Evolutionary conservation across 148 eudicot species (phyloP).

Genomic region (Euryodendron excelsum): DNA sequence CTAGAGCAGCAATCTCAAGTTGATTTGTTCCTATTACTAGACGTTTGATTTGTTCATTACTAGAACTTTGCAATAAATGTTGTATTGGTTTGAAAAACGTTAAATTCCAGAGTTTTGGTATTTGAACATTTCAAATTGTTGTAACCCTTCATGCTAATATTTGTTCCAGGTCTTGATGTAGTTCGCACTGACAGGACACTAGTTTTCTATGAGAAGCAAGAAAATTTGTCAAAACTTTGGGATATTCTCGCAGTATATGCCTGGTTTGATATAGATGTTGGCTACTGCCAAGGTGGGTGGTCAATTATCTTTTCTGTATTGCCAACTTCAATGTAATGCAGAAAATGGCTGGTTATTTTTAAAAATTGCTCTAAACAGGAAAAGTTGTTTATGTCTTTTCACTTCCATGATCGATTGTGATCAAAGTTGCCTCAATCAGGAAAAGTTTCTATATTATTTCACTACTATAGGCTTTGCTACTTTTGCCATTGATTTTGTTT

Average conservation of each 20-base stretch:
- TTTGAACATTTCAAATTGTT: not conserved
- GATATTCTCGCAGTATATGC: slow-evolving; percentile 79
- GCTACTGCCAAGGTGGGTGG: slow-evolving; percentile 86
- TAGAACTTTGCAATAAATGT: no score
- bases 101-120: not conserved
- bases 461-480: not conserved
- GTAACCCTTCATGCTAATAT: slow-evolving; percentile 6
- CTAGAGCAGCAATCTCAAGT: no score
- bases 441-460: not conserved
- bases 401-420: not conserved
- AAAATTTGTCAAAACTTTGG: slow-evolving; percentile 83
- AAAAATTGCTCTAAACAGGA: not conserved
- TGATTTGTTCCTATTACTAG: no score
- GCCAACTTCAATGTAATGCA: not conserved
- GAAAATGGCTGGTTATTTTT: not conserved
- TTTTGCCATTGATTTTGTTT: not conserved
- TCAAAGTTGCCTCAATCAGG: not conserved
- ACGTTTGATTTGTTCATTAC: no score
- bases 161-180: slow-evolving; percentile 77
- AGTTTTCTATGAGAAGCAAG: slow-evolving; percentile 78
- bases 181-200: slow-evolving; percentile 85
- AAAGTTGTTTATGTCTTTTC: not conserved
- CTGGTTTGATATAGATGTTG: slow-evolving; percentile 83
- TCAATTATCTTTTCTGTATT: slow-evolving; percentile 11
- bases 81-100: no score